Evolutionary conservation across 1,139 yeast genomes (phyloP), one percentile per base, ranked within the genome.

Genomic region (Taphrina confusa): DNA sequence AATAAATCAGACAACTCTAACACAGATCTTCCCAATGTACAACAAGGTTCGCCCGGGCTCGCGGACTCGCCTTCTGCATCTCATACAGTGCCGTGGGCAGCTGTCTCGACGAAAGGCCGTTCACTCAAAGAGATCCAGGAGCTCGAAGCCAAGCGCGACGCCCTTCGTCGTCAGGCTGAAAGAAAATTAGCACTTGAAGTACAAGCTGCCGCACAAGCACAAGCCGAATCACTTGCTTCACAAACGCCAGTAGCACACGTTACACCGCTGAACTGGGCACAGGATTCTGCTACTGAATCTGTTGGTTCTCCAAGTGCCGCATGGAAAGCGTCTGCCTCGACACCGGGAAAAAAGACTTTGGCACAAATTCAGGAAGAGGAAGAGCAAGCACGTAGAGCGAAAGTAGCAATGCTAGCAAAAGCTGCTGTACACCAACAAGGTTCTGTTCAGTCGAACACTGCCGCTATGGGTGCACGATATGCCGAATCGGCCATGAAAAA

Each of bases 81-180:
- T 8, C 34, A 59, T 20, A 65, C 61, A 22, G 80, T 80, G 3
- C 80, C 82, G 14, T 76, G 80, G 80, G 79, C 79, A 4, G 74
- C 54, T 33, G 61, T 71, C 12, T 65, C 70, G 4, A 65, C 71
- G 12, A 67, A 73, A 18, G 73, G 77, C 58, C 65, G 51, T 25
- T 46, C 52, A n/a, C 73, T 83, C 62, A 81, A 82, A 62, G 88
- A 87, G 69, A 84, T 87, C 64, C 92, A 85, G 71, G 80, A 77
- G 64, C 72, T 83, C 63, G 94, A 86, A 69, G 84, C 64, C 14
- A 61, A 47, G 22, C 47, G 62, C 42, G 61, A 84, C 46, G 82
- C 80, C 33, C 65, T 61, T 39, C 76, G 70, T 68, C 61, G 69
- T 66, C 66, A 52, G 50, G 68, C 52, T 64, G 75, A 65, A 34